phyloP scores from a whole-genome alignment of 2,329 filamentous ascomycete genomes.

The Monilinia vaccinii-corymbosi region DNA sequence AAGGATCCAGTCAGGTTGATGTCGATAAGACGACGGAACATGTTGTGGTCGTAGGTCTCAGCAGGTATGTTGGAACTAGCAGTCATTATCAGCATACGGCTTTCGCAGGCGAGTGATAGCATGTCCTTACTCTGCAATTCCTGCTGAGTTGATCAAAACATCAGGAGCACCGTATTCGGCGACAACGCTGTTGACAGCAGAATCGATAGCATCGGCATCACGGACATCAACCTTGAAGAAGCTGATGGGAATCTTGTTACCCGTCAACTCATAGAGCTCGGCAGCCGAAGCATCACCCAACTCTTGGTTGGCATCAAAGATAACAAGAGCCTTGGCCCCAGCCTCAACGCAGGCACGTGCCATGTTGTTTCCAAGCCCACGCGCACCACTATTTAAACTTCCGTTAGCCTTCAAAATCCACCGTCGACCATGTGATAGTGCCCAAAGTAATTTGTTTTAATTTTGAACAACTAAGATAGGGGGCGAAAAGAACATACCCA shows the following conservation, averaged over 20 bases:
- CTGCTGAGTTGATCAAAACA: slow-evolving; percentile 70
- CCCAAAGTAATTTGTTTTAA: not conserved
- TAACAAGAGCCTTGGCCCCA: slow-evolving; percentile 62
- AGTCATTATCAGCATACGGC: not conserved
- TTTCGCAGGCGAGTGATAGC: not conserved
- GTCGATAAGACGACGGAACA: slow-evolving; percentile 71
- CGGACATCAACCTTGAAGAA: slow-evolving; percentile 77
- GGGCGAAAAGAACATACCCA: slow-evolving; percentile 41
- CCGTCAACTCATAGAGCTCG: slow-evolving; percentile 63
- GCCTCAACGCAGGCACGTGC: slow-evolving; percentile 68
- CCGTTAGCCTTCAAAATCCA: not conserved
- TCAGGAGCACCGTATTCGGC: slow-evolving; percentile 61
- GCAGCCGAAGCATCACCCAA: slow-evolving; percentile 61
- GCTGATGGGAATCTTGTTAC: slow-evolving; percentile 50
- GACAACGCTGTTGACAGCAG: slow-evolving; percentile 57
- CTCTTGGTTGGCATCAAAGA: slow-evolving; percentile 70
- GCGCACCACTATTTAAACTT: slow-evolving; percentile 48
- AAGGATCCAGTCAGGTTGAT: slow-evolving; percentile 78
- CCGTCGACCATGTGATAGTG: not conserved
- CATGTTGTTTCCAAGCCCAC: slow-evolving; percentile 72
- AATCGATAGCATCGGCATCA: slow-evolving; percentile 59
- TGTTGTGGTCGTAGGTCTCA: slow-evolving; percentile 65
- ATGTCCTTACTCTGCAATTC: slow-evolving; percentile 59
- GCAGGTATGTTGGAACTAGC: slow-evolving; percentile 68
- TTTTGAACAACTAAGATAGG: not conserved